Evolutionary conservation across 1,284 basidiomycete species (phyloP).

Genomic region (Rhodotorula mucilaginosa): DNA sequence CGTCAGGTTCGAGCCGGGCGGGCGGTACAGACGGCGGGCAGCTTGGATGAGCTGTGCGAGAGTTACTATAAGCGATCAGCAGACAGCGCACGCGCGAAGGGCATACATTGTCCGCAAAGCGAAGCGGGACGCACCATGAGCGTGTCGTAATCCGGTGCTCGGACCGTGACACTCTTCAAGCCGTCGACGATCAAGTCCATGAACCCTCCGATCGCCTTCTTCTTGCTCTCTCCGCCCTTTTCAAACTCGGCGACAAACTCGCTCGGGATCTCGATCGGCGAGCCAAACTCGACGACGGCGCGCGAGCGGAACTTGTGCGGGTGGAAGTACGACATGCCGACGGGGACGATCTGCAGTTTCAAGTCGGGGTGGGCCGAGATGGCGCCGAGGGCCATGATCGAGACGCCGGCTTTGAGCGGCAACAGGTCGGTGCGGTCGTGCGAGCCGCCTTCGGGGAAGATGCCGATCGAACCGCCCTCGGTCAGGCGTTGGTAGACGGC

Average conservation of each 20-base stretch:
- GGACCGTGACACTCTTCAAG: conserved; percentile 94
- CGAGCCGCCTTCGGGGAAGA: conserved; percentile 96
- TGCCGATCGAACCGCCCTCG: conserved; percentile 85
- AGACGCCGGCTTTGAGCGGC: conserved; percentile 92
- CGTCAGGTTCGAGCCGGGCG: conserved; percentile 90
- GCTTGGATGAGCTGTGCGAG: conserved; percentile 80
- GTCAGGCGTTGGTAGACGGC: conserved; percentile 87
- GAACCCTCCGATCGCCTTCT: conserved; percentile 84
- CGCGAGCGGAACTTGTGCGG: conserved; percentile 90
- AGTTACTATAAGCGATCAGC: accelerated
- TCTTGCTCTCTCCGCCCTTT: conserved; percentile 80
- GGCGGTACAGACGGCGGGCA: conserved; percentile 86
- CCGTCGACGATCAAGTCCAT: conserved; percentile 91
- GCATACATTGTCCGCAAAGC: not conserved
- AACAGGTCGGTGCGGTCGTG: conserved; percentile 93
- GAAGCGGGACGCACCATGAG: conserved; percentile 66
- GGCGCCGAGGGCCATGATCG: conserved; percentile 95
- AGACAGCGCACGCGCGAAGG: too few relatives aligned
- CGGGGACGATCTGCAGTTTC: conserved; percentile 88
- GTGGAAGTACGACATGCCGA: conserved; percentile 93
- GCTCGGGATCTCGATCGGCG: conserved; percentile 79
- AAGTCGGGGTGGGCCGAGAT: conserved; percentile 87
- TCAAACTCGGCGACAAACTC: conserved; percentile 88
- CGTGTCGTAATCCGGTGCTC: conserved; percentile 96
- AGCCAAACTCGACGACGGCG: conserved; percentile 95